A percentile compares a stretch with the other conserved stretches of the same genome.
Conservation (phyloP, 2,329 filamentous ascomycete species). For the Chalaropsis thielavioides region DNA sequence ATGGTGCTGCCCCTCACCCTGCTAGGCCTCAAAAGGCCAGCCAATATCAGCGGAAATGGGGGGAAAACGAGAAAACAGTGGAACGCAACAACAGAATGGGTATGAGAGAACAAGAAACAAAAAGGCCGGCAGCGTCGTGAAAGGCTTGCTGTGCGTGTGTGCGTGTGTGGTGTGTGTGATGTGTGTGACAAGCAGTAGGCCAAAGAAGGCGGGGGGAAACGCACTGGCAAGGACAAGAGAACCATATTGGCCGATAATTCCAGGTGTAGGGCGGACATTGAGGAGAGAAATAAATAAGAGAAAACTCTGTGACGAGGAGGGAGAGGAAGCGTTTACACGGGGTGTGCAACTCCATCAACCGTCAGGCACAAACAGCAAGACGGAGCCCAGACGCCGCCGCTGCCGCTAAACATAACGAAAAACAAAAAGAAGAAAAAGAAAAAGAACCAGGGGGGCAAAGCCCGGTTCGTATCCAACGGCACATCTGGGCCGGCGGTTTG, state of each 20-base stretch:
- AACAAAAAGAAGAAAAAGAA: background rate
- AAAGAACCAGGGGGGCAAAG: no score
- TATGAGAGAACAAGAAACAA: constrained; percentile 1
- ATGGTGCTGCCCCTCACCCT: background rate
- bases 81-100: background rate
- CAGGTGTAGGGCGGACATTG: background rate
- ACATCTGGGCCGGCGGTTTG: background rate
- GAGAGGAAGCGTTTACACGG: background rate
- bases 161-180: background rate
- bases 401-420: background rate
- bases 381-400: background rate
- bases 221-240: background rate
- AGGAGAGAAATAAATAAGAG: background rate
- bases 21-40: background rate
- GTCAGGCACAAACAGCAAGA: background rate
- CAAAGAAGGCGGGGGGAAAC: background rate
- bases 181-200: background rate
- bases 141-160: background rate
- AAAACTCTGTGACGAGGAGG: background rate
- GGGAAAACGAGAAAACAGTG: background rate
- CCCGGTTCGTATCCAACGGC: background rate
- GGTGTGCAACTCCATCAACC: background rate
- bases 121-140: background rate
- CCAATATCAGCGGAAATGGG: constrained; percentile 1
- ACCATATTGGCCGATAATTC: background rate